Evolutionary conservation across 2,329 filamentous ascomycete species (phyloP).

Genomic region (Teratosphaeria destructans): DNA sequence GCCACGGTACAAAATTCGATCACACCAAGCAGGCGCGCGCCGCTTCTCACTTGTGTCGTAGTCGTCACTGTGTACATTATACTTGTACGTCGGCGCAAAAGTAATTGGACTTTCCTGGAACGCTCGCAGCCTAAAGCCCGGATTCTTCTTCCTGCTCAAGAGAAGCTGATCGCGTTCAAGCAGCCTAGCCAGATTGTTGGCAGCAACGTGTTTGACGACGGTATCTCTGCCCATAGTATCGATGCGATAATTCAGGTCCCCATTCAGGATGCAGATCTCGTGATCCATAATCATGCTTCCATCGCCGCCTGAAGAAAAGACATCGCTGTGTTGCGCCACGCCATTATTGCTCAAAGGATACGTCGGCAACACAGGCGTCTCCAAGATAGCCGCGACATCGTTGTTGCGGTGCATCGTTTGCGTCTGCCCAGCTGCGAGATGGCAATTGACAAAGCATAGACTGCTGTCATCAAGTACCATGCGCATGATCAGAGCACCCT

Average conservation of each 20-base stretch:
- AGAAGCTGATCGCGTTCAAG: conserved; percentile 90
- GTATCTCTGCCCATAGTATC: conserved; percentile 93
- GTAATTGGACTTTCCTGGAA: conserved; percentile 87
- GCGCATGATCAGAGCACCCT: conserved; percentile 84
- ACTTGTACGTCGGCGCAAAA: conserved; percentile 96
- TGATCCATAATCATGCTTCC: conserved; percentile 92
- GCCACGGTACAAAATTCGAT: conserved; percentile 79
- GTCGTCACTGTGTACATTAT: conserved; percentile 86
- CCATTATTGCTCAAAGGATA: conserved; percentile 40
- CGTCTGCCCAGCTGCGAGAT: conserved; percentile 86
- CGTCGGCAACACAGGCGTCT: conserved; percentile 61
- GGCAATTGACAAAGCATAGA: conserved; percentile 92
- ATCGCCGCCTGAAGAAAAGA: conserved; percentile 84
- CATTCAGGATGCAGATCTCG: conserved; percentile 92
- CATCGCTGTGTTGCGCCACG: conserved; percentile 55
- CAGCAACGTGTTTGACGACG: conserved; percentile 74
- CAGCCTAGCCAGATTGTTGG: conserved; percentile 71
- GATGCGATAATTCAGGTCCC: conserved; percentile 95
- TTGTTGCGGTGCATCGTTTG: conserved; percentile 87
- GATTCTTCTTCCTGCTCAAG: conserved; percentile 78
- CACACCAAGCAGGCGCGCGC: conserved; percentile 90
- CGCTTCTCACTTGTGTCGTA: conserved; percentile 89
- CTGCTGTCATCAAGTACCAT: conserved; percentile 91
- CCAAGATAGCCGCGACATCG: conserved; percentile 82
- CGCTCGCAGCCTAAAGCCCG: conserved; percentile 74